phyloP scores from a whole-genome alignment of 805 yeast species.

The Cyberlindnera xylosilytica region DNA sequence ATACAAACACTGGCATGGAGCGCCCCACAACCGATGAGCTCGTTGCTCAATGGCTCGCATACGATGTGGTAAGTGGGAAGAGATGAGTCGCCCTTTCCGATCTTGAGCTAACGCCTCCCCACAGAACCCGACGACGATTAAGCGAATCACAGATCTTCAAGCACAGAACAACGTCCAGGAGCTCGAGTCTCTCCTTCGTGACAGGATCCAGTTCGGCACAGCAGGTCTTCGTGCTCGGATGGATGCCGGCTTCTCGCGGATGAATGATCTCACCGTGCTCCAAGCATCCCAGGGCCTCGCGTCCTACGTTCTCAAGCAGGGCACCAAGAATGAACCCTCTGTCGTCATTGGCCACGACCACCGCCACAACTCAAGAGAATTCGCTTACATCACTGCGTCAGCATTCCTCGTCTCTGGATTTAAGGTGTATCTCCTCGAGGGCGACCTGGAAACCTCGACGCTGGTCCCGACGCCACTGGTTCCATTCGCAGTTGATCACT shows the following conservation, averaged over 20 bases:
- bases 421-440: slow-evolving; percentile 60
- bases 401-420: slow-evolving; percentile 70
- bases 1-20: no score
- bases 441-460: slow-evolving; percentile 13
- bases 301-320: slow-evolving; percentile 36
- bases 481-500: slow-evolving; percentile 75
- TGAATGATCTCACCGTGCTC: slow-evolving; percentile 84
- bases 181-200: slow-evolving; percentile 48
- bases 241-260: slow-evolving; percentile 87
- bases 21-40: no score
- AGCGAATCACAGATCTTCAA: slow-evolving; percentile 50
- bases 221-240: slow-evolving; percentile 86
- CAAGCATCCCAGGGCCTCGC: slow-evolving; percentile 90
- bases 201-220: slow-evolving; percentile 83
- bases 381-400: slow-evolving; percentile 76
- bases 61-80: slow-evolving; percentile 16
- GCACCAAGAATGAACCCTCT: slow-evolving; percentile 27
- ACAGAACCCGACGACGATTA: slow-evolving; percentile 42
- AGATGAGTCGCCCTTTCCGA: no score
- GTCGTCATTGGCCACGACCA: slow-evolving; percentile 92
- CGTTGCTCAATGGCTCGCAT: slow-evolving; percentile 15
- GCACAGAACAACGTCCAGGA: slow-evolving; percentile 35
- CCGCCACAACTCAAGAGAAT: slow-evolving; percentile 71
- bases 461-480: slow-evolving; percentile 85
- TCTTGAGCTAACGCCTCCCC: not conserved